Conservation (phyloP, 1,284 basidiomycete species). For the Microbotryum saponariae region DNA sequence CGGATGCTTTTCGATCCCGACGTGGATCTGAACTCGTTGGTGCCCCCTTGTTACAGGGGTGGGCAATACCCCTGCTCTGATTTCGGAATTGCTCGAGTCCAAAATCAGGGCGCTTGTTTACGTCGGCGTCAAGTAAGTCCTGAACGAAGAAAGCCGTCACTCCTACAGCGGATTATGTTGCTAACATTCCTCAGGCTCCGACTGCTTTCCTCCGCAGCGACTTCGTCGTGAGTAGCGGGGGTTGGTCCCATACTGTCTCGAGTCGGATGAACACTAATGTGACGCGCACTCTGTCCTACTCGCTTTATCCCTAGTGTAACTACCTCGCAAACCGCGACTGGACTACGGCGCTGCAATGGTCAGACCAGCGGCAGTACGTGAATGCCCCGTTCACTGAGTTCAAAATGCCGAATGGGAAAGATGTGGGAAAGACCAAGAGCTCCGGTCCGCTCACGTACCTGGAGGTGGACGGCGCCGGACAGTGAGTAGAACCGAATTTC, state of each 20-base stretch:
- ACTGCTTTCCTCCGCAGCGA: background rate
- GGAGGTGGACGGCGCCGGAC: too few species aligned
- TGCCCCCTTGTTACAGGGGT: constrained; percentile 26
- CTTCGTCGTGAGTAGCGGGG: background rate
- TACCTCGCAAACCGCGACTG: constrained; percentile 23
- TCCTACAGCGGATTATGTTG: background rate
- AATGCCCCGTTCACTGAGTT: constrained; percentile 16
- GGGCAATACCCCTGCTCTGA: constrained; percentile 62
- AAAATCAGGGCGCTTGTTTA: constrained; percentile 38
- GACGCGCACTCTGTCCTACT: too few species aligned
- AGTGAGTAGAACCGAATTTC: too few species aligned
- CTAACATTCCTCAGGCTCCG: constrained; percentile 48
- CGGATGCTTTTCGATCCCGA: too few species aligned
- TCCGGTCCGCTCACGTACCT: constrained; percentile 21
- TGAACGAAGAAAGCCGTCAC: constrained; percentile 37
- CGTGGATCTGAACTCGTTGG: constrained; percentile 39
- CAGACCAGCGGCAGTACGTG: constrained; percentile 10
- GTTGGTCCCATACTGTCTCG: too few species aligned
- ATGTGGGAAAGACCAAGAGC: constrained; percentile 14
- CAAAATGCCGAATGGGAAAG: background rate
- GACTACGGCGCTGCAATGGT: constrained; percentile 25
- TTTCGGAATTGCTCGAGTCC: constrained; percentile 67
- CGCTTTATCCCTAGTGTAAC: background rate
- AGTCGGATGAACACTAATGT: background rate
- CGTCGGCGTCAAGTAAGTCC: constrained; percentile 56